Evolutionary conservation across 441 rosid species (phyloP).

Genomic region (Francoa sonchifolia): DNA sequence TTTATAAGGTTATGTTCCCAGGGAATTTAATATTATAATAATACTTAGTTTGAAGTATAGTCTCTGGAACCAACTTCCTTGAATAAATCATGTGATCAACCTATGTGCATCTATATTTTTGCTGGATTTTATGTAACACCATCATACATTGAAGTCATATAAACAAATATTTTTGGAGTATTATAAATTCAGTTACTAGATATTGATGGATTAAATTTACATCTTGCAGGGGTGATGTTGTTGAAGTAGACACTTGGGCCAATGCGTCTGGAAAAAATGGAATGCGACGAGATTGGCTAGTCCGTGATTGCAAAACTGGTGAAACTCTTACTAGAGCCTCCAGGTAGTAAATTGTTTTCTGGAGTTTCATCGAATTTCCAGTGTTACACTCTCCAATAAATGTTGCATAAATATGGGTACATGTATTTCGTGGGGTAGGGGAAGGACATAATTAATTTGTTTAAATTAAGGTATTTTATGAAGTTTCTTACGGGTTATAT

Average conservation of each 20-base stretch:
- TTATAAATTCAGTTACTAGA: background rate
- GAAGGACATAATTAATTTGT: background rate
- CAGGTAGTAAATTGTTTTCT: conserved; percentile 33
- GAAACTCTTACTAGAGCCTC: conserved; percentile 80
- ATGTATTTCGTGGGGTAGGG: background rate
- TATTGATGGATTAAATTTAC: conserved; percentile 9
- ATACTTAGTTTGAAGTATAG: too few species aligned
- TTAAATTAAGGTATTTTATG: background rate
- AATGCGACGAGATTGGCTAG: conserved; percentile 94
- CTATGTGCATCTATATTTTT: background rate
- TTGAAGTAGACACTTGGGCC: conserved; percentile 85
- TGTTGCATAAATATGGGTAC: background rate
- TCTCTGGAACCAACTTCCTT: too few species aligned
- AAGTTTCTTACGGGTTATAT: too few species aligned
- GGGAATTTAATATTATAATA: too few species aligned
- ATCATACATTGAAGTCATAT: too few species aligned
- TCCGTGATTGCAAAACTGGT: conserved; percentile 67
- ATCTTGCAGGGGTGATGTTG: conserved; percentile 78
- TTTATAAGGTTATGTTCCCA: too few species aligned
- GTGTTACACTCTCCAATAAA: background rate
- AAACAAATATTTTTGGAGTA: background rate
- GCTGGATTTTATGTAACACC: too few species aligned
- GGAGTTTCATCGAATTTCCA: background rate
- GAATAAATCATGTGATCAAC: too few species aligned
- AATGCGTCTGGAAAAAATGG: conserved; percentile 89